Evolutionary conservation across 31 red algal genomes (phyloP).

Genomic region (Bonnemaisonia californica): DNA sequence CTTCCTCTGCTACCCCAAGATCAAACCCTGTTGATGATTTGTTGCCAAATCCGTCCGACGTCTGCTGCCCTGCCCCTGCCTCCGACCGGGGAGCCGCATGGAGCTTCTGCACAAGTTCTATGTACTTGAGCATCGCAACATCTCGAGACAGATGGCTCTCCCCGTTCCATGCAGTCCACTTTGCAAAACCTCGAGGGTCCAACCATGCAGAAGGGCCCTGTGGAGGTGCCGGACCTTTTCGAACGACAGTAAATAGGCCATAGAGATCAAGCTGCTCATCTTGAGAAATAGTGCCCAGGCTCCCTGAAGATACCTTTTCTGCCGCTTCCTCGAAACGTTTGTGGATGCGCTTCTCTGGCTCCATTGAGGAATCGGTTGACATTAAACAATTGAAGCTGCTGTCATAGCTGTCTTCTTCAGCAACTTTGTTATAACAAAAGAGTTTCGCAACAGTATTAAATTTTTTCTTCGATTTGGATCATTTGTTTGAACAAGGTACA

Average conservation of each 20-base stretch:
- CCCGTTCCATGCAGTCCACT: conserved; percentile 69
- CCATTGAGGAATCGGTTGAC: too few relatives aligned
- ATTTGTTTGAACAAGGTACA: too few relatives aligned
- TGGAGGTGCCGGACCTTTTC: conserved; percentile 51
- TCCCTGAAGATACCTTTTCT: conserved; percentile 22
- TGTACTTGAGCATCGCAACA: conserved; percentile 64
- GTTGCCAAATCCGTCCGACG: conserved; percentile 32
- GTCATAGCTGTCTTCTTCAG: too few relatives aligned
- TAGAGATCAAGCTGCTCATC: conserved; percentile 62
- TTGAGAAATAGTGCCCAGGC: conserved; percentile 23
- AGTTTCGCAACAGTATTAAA: too few relatives aligned
- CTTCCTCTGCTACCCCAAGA: conserved; percentile 11
- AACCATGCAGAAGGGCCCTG: conserved; percentile 49
- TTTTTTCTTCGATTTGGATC: too few relatives aligned
- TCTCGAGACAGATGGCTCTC: conserved; percentile 38
- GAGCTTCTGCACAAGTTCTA: conserved; percentile 21
- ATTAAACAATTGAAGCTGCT: too few relatives aligned
- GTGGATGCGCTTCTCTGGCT: neutral
- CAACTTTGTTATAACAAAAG: too few relatives aligned
- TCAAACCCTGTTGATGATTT: conserved; percentile 47
- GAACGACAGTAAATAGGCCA: conserved; percentile 55
- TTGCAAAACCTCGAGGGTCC: conserved; percentile 49
- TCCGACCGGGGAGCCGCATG: neutral
- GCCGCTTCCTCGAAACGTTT: conserved; percentile 28
- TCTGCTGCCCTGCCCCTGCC: too few relatives aligned